Conservation (phyloP, 192 early-diverging fungal species). For the Coemansia sp. region DNA sequence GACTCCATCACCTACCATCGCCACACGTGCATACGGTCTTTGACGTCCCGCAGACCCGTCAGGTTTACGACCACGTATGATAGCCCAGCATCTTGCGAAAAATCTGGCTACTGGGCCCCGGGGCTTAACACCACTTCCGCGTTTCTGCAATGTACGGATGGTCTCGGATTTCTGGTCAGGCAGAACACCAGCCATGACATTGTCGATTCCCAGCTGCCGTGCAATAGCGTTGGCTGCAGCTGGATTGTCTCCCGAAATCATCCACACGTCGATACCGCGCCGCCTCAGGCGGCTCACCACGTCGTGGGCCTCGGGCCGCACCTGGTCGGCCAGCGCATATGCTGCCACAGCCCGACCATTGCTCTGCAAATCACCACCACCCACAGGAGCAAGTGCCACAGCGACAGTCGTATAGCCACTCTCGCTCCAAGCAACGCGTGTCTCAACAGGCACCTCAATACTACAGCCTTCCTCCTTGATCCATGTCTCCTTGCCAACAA, state of each 20-base stretch:
- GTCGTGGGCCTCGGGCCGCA: conserved; percentile 75
- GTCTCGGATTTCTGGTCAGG: conserved; percentile 84
- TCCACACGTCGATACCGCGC: conserved; percentile 77
- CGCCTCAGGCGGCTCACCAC: conserved; percentile 65
- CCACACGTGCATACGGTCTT: conserved; percentile 57
- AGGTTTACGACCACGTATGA: too few relatives aligned
- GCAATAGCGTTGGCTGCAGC: conserved; percentile 81
- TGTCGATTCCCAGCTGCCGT: conserved; percentile 68
- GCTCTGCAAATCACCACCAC: background rate
- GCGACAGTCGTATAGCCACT: conserved; percentile 59
- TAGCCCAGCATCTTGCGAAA: background rate
- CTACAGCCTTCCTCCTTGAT: conserved; percentile 52
- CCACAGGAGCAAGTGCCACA: conserved; percentile 26
- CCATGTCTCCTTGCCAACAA: conserved; percentile 75
- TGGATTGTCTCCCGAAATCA: conserved; percentile 92
- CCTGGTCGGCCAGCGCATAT: conserved; percentile 75
- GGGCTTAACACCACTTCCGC: conserved; percentile 3
- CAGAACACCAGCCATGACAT: conserved; percentile 88
- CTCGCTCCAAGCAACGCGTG: conserved; percentile 54
- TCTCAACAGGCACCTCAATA: conserved; percentile 37
- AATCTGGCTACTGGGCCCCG: background rate
- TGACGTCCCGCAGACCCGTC: background rate
- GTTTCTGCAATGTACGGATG: conserved; percentile 64
- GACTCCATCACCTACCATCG: conserved; percentile 95
- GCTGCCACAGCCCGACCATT: conserved; percentile 56